These are phyloP conservation scores for Amyloporia xantha DNA, from an alignment of 768 basidiomycete genomes.

Conservation along the genomic window DNA sequence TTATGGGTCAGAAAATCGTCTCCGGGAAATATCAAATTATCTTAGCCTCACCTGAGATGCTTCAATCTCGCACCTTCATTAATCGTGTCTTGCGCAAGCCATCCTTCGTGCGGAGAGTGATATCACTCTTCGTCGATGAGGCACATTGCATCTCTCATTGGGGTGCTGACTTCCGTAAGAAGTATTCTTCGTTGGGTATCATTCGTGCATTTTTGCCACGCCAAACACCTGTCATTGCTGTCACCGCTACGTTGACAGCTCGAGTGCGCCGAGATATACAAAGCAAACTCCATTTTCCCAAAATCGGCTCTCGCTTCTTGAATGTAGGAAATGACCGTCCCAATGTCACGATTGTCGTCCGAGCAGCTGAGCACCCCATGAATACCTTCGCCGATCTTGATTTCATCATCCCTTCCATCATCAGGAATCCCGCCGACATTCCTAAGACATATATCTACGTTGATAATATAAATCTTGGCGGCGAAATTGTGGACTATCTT, in stretches of 20 bases:
- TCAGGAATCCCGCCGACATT: slow-evolving; percentile 6
- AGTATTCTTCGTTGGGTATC: too few relatives aligned
- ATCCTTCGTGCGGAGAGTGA: too few relatives aligned
- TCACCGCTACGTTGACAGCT: slow-evolving; percentile 17
- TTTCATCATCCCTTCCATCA: slow-evolving; percentile 15
- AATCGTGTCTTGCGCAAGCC: too few relatives aligned
- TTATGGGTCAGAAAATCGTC: too few relatives aligned
- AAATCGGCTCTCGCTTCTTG: slow-evolving; percentile 1
- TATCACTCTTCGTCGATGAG: too few relatives aligned
- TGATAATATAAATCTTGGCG: slow-evolving; percentile 15
- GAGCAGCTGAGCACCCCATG: slow-evolving; percentile 17
- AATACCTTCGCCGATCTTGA: slow-evolving; percentile 20
- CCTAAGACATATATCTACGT: slow-evolving; percentile 23
- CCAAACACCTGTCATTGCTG: too few relatives aligned
- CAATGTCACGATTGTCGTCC: slow-evolving; percentile 21
- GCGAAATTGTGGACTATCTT: slow-evolving; percentile 16
- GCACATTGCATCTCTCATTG: too few relatives aligned
- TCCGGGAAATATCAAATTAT: too few relatives aligned
- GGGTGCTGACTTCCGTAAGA: too few relatives aligned
- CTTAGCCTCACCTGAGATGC: too few relatives aligned
- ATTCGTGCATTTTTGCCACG: too few relatives aligned
- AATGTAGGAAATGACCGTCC: slow-evolving; percentile 21
- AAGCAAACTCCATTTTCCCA: slow-evolving; percentile 12
- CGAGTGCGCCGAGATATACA: slow-evolving; percentile 14
- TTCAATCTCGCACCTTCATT: too few relatives aligned